Evolutionary conservation across 805 yeast species (phyloP).

Genomic region (Nakazawaea ambrosiae): DNA sequence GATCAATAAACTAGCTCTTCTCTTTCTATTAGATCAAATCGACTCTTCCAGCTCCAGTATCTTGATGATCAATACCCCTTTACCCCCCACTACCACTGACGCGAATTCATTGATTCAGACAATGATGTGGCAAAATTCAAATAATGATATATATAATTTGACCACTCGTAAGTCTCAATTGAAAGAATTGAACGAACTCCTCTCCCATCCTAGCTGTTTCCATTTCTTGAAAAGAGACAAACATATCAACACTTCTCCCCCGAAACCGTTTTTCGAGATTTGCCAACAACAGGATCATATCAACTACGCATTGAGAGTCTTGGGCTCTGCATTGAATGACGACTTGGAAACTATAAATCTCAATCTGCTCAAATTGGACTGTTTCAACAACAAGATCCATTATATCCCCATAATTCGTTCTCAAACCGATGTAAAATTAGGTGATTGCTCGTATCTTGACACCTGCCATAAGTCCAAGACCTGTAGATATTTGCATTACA

Average conservation of each 20-base stretch:
- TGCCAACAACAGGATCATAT: constrained; percentile 37
- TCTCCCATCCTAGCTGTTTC: constrained; percentile 18
- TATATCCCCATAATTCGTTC: constrained; percentile 45
- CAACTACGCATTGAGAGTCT: too few species aligned
- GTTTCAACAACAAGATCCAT: constrained; percentile 22
- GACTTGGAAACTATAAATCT: too few species aligned
- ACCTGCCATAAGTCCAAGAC: constrained; percentile 82
- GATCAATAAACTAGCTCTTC: constrained; percentile 21
- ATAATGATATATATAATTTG: constrained; percentile 20
- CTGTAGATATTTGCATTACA: constrained; percentile 80
- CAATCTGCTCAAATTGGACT: not conserved
- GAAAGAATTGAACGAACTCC: constrained; percentile 19
- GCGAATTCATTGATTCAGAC: not conserved
- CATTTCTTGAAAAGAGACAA: not conserved
- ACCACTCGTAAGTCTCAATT: constrained; percentile 20
- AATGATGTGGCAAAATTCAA: not conserved
- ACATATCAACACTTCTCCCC: constrained; percentile 4
- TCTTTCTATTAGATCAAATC: constrained; percentile 15
- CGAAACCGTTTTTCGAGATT: constrained; percentile 40
- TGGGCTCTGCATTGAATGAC: too few species aligned
- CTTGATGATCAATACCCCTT: too few species aligned
- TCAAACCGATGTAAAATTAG: constrained; percentile 65
- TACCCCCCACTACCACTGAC: not conserved
- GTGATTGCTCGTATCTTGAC: constrained; percentile 91
- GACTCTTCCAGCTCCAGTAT: constrained; percentile 1